Conservation (phyloP, 2,329 filamentous ascomycete genomes). For the Ophiosphaerella korrae region DNA sequence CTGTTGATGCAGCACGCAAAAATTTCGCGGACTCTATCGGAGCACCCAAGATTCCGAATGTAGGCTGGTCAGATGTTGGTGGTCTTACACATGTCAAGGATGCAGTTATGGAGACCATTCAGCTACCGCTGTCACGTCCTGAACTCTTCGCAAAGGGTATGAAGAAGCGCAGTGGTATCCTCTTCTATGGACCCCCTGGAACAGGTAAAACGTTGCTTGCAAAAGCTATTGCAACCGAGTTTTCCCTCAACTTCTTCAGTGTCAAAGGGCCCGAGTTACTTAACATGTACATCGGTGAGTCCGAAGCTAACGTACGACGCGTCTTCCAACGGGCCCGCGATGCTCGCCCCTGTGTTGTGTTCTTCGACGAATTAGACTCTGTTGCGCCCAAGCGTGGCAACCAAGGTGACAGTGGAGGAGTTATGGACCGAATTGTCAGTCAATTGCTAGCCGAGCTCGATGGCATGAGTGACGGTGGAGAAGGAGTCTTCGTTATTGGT, state of each 20-base stretch:
- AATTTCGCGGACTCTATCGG: constrained; percentile 98
- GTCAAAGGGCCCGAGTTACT: constrained; percentile 90
- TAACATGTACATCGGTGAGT: constrained; percentile 97
- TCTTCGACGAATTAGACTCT: constrained; percentile 91
- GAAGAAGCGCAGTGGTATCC: constrained; percentile 94
- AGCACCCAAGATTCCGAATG: constrained; percentile 96
- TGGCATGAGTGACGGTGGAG: constrained; percentile 93
- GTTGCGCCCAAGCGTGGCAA: constrained; percentile 96
- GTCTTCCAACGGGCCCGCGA: constrained; percentile 88
- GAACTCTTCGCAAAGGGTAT: constrained; percentile 96
- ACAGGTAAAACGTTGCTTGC: constrained; percentile 92
- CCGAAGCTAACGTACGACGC: constrained; percentile 85
- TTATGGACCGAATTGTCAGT: constrained; percentile 97
- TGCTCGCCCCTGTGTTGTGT: constrained; percentile 85
- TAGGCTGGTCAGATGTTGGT: constrained; percentile 94
- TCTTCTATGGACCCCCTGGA: constrained; percentile 90
- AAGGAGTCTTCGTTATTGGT: constrained; percentile 90
- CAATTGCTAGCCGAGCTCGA: constrained; percentile 94
- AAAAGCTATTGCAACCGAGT: constrained; percentile 91
- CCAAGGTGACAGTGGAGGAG: constrained; percentile 93
- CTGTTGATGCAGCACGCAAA: constrained; percentile 92
- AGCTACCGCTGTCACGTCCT: constrained; percentile 85
- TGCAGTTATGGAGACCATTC: constrained; percentile 95
- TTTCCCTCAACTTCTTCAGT: constrained; percentile 92
- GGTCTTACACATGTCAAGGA: constrained; percentile 94